Conservation (phyloP, 208 protist genomes). For the Willaertia magna region DNA sequence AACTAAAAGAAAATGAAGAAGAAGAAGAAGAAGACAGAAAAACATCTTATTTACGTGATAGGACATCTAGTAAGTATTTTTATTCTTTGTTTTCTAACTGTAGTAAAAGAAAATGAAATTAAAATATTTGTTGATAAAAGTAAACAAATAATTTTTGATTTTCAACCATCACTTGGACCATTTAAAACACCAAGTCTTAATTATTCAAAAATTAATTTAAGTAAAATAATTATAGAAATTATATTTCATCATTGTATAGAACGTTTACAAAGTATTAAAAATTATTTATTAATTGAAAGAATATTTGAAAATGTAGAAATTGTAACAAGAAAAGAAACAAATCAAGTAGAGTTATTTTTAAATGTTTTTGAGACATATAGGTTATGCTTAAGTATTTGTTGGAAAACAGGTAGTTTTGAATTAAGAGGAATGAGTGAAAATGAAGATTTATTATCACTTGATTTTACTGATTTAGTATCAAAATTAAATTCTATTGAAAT, state of each 20-base stretch:
- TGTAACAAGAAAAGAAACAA: not conserved
- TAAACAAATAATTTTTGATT: not conserved
- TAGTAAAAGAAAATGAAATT: too few species aligned
- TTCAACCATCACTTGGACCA: not conserved
- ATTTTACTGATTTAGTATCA: not conserved
- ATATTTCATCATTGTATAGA: not conserved
- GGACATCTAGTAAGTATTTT: not conserved
- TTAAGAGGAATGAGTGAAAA: not conserved
- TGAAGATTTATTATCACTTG: not conserved
- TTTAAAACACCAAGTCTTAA: not conserved
- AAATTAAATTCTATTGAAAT: not conserved
- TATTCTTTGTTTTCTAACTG: too few species aligned
- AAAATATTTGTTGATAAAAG: not conserved
- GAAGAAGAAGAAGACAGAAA: not conserved
- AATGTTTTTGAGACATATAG: not conserved
- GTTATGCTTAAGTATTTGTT: not conserved
- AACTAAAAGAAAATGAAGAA: not conserved
- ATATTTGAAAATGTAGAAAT: not conserved
- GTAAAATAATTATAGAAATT: not conserved
- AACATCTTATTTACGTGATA: not conserved
- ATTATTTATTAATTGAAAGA: not conserved
- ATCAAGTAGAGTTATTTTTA: not conserved
- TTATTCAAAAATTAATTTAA: not conserved
- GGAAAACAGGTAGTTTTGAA: not conserved
- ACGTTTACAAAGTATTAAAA: not conserved